phyloP scores from a whole-genome alignment of 2,329 filamentous ascomycete genomes.

The Metarhizium robertsii region DNA sequence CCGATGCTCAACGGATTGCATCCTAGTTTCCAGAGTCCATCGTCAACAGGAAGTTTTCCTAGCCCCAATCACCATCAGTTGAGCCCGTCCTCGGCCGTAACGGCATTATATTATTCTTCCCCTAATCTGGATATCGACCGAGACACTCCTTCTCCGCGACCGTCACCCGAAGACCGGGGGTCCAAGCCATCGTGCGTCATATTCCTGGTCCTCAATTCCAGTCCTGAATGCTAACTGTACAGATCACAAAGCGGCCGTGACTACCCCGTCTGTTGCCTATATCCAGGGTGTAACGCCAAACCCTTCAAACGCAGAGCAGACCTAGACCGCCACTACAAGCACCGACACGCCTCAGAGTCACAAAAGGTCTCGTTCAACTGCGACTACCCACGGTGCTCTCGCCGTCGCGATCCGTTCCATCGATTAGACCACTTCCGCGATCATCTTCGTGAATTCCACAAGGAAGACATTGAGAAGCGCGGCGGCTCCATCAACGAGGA shows the following conservation, averaged over 20 bases:
- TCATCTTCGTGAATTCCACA: slow-evolving; percentile 46
- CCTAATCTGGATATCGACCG: slow-evolving; percentile 10
- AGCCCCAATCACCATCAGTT: slow-evolving; percentile 3
- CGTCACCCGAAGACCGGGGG: slow-evolving; percentile 6
- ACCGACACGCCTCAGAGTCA: slow-evolving; percentile 34
- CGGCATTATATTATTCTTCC: slow-evolving; percentile 8
- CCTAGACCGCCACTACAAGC: slow-evolving; percentile 42
- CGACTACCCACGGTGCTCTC: slow-evolving; percentile 41
- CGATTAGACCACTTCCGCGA: slow-evolving; percentile 49
- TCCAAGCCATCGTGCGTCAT: slow-evolving; percentile 5
- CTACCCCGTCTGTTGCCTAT: slow-evolving; percentile 28
- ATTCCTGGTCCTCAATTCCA: neutral
- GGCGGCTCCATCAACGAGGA: slow-evolving; percentile 25
- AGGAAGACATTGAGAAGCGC: slow-evolving; percentile 43
- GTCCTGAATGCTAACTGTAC: neutral
- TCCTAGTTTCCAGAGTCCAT: neutral
- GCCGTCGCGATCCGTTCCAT: slow-evolving; percentile 36
- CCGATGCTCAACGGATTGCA: neutral
- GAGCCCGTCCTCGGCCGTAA: slow-evolving; percentile 3
- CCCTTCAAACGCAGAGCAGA: slow-evolving; percentile 45
- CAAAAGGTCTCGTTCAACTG: slow-evolving; percentile 36
- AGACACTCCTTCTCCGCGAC: slow-evolving; percentile 9
- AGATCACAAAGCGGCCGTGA: slow-evolving; percentile 16
- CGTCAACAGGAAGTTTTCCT: slow-evolving; percentile 2
- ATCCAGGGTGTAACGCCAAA: slow-evolving; percentile 31